These are phyloP conservation scores for Boletus subluridellus DNA, from an alignment of 1,284 basidiomycete genomes.

Conservation along the genomic window DNA sequence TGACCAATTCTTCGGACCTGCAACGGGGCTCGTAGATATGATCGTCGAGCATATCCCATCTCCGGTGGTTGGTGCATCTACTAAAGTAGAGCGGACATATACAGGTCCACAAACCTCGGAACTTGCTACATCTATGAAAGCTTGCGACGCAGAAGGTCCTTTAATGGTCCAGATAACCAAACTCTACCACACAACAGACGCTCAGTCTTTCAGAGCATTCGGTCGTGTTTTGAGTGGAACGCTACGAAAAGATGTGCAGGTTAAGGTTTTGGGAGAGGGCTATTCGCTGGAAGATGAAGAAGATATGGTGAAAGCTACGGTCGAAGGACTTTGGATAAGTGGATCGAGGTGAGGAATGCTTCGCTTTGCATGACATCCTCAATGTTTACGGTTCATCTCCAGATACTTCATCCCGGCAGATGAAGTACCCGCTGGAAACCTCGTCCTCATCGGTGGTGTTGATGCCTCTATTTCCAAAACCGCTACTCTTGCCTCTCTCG, in stretches of 20 bases:
- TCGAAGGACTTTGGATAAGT: slow-evolving; percentile 87
- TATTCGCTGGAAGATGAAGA: slow-evolving; percentile 98
- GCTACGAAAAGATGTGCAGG: slow-evolving; percentile 72
- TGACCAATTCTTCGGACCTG: slow-evolving; percentile 92
- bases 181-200: slow-evolving; percentile 93
- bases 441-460: slow-evolving; percentile 89
- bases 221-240: slow-evolving; percentile 94
- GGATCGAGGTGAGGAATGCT: slow-evolving; percentile 70
- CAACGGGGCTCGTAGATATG: slow-evolving; percentile 89
- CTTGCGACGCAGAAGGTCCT: slow-evolving; percentile 81
- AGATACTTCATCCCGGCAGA: slow-evolving; percentile 90
- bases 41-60: slow-evolving; percentile 88
- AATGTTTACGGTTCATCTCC: slow-evolving; percentile 14
- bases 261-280: slow-evolving; percentile 97
- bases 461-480: slow-evolving; percentile 95
- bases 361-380: slow-evolving; percentile 1
- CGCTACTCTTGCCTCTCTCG: slow-evolving; percentile 77
- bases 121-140: slow-evolving; percentile 74
- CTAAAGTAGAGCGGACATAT: slow-evolving; percentile 83
- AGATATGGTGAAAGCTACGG: slow-evolving; percentile 86
- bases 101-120: slow-evolving; percentile 82
- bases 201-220: slow-evolving; percentile 92
- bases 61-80: slow-evolving; percentile 64
- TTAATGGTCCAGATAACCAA: slow-evolving; percentile 93
- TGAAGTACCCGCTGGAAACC: slow-evolving; percentile 87